Evolutionary conservation across 108 stramenopile species (phyloP).

Genomic region (Skeletonema costatum): DNA sequence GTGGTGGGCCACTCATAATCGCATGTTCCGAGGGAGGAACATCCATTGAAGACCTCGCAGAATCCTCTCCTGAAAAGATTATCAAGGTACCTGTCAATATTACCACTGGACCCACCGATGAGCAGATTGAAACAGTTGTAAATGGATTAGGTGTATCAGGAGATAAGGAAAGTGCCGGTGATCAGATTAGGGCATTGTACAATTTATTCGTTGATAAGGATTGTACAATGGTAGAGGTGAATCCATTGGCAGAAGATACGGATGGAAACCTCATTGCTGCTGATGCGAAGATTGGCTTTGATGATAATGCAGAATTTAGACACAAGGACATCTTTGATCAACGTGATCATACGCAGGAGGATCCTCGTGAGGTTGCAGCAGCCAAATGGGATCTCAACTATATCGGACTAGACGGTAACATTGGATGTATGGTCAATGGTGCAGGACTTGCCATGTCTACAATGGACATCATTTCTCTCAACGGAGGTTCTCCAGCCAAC

Average conservation of each 20-base stretch:
- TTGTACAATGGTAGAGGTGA: constrained; percentile 93
- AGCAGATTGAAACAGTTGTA: constrained; percentile 63
- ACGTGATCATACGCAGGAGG: constrained; percentile 86
- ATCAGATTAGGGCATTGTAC: constrained; percentile 82
- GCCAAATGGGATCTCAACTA: constrained; percentile 91
- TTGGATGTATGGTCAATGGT: constrained; percentile 99
- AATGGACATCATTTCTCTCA: constrained; percentile 95
- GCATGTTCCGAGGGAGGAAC: constrained; percentile 78
- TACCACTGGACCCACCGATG: constrained; percentile 67
- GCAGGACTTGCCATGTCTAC: constrained; percentile 97
- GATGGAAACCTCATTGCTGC: constrained; percentile 70
- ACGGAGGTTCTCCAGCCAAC: constrained; percentile 95
- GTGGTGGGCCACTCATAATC: constrained; percentile 85
- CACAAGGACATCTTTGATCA: constrained; percentile 75
- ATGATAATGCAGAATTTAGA: constrained; percentile 88
- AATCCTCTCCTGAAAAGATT: constrained; percentile 66
- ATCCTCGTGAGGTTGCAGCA: constrained; percentile 86
- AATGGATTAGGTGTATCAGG: constrained; percentile 50
- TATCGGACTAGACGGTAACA: constrained; percentile 96
- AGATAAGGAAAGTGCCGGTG: constrained; percentile 46
- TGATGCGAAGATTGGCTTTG: constrained; percentile 95
- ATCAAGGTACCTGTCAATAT: constrained; percentile 87
- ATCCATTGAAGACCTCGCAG: constrained; percentile 88
- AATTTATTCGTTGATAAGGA: constrained; percentile 76
- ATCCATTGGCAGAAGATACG: constrained; percentile 86